Percentiles rank a stretch among this genome's conserved stretches.
phyloP scores from a whole-genome alignment of 2,329 filamentous ascomycete genomes.

The Fusarium armeniacum region DNA sequence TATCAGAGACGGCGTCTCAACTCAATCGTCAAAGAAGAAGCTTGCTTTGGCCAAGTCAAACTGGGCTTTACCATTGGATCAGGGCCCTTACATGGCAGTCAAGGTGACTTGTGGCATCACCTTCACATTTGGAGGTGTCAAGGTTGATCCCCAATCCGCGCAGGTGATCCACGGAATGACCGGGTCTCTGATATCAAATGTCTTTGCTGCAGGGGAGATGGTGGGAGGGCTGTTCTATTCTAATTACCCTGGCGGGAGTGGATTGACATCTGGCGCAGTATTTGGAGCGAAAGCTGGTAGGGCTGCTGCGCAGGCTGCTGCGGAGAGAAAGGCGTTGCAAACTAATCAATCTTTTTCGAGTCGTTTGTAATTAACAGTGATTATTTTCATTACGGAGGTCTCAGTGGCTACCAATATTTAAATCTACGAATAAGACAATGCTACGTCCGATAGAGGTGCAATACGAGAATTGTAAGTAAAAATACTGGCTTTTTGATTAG shows the following conservation, averaged over 20 bases:
- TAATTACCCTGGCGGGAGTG: constrained; percentile 23
- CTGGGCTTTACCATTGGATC: constrained; percentile 25
- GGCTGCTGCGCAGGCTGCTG: constrained; percentile 5
- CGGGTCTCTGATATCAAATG: constrained; percentile 1
- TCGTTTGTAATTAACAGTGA: neutral
- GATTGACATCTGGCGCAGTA: constrained; percentile 21
- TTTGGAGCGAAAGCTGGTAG: constrained; percentile 22
- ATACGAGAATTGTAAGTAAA: neutral
- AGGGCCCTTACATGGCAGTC: constrained; percentile 17
- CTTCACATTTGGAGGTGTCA: constrained; percentile 20
- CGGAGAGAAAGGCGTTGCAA: fast-evolving
- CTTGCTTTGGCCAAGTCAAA: constrained; percentile 20
- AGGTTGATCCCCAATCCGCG: constrained; percentile 15
- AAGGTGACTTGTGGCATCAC: constrained; percentile 28
- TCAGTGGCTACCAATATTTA: no score
- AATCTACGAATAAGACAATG: no score
- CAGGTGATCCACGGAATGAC: constrained; percentile 10
- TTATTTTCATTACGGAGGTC: neutral
- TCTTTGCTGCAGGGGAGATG: constrained; percentile 22
- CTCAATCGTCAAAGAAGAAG: constrained; percentile 13
- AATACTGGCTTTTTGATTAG: neutral
- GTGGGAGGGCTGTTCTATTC: constrained; percentile 21
- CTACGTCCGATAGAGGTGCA: neutral
- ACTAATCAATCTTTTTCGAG: neutral
- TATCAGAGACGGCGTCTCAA: constrained; percentile 15